Evolutionary conservation across 2,329 filamentous ascomycete species (phyloP), one percentile per base, ranked within the genome.

Genomic region (Aspergillus sp.): DNA sequence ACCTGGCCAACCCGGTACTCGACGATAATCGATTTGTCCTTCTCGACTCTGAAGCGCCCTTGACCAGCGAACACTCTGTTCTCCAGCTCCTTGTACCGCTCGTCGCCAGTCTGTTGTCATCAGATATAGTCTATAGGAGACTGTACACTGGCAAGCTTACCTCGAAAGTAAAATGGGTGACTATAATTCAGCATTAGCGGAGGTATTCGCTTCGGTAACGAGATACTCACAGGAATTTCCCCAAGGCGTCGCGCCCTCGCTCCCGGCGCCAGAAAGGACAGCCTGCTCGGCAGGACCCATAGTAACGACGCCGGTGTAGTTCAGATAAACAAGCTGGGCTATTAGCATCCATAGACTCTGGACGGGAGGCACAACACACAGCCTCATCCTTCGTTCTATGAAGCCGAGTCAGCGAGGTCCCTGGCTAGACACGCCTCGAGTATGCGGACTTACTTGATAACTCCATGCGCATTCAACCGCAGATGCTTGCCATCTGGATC

Each of bases 1-100:
- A 62, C 57, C 46, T 58, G 52, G 40, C 62, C 58, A 35, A 66
- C 53, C 27, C 57, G 57, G 38, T 66, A 66, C 42, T 66, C 61
- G 12, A 64, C 61, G 20, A 60, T 45, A 4, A 55, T 32, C 0
- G 50, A 48, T 40, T 60, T 53, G 12, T 50, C 61, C 37, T 52
- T 47, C 38, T 59, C 51, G 13, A 54, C 43, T n/a, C 49, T 45
- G 45, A 67, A 64, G 7, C 53, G 56, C 8, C 61, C 63, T 22
- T 58, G 47, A 3, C 49, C 63, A 15, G 64, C 60, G 34, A 63
- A 66, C 3, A 62, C 48, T 3, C 52, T 44, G 29, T 48, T 53
- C 34, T 67, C 63, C 5, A 67, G 53, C 5, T 48, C 49, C 40
- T 64, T 63, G 40, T 64, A 60, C 32, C 52, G 50, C 33, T 56